phyloP scores from a whole-genome alignment of 306 rosid species.

The Vigna mungo region DNA sequence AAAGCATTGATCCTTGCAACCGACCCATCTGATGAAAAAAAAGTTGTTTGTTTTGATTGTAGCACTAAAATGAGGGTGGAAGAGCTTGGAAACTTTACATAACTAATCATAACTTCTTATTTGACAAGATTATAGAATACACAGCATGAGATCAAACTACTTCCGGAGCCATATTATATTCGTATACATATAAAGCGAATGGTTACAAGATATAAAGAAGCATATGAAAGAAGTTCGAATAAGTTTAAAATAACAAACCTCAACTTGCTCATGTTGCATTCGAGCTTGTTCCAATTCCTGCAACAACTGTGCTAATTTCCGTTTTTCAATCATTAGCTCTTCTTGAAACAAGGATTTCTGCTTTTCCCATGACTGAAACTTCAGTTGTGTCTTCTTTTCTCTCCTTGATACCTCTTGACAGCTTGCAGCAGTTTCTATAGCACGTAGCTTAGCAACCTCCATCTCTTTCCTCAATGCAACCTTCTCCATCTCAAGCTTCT shows the following conservation, averaged over 20 bases:
- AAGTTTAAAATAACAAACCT: conserved; percentile 59
- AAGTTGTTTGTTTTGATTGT: not conserved
- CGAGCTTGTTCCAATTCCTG: conserved; percentile 72
- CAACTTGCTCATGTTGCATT: conserved; percentile 65
- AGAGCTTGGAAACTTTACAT: conserved; percentile 11
- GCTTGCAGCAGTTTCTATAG: conserved; percentile 75
- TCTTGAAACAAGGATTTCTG: conserved; percentile 70
- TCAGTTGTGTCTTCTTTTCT: conserved; percentile 72
- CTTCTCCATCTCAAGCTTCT: conserved; percentile 81
- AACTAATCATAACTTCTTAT: not conserved
- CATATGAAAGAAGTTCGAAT: not conserved
- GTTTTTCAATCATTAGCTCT: conserved; percentile 65
- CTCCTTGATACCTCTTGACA: conserved; percentile 76
- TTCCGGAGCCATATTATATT: conserved; percentile 1
- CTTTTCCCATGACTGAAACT: conserved; percentile 82
- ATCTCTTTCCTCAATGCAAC: conserved; percentile 70
- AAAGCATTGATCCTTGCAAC: not conserved
- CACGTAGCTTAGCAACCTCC: conserved; percentile 76
- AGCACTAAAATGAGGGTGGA: conserved; percentile 16
- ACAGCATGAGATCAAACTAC: conserved; percentile 12
- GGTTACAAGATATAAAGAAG: conserved; percentile 5
- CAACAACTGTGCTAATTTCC: conserved; percentile 55
- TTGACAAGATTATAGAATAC: not conserved
- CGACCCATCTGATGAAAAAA: not conserved
- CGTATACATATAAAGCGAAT: conserved; percentile 18